A percentile compares a stretch with the other conserved stretches of the same genome.
Conservation (phyloP, 768 basidiomycete species). For the Trametes gibbosa region DNA sequence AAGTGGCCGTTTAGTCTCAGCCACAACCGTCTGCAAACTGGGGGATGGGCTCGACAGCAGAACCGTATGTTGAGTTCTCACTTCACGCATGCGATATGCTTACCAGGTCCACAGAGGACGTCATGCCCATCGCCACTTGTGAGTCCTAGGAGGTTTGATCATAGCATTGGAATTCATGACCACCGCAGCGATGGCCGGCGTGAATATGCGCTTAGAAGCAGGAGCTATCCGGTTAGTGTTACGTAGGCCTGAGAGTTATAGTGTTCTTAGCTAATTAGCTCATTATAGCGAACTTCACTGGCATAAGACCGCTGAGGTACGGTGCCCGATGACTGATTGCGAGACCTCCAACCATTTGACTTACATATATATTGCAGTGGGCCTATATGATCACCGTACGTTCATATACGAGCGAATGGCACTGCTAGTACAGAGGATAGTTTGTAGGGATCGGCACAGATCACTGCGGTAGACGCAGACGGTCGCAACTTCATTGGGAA, state of each 20-base stretch:
- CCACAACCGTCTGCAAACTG: slow-evolving; percentile 54
- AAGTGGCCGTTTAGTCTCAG: slow-evolving; percentile 68
- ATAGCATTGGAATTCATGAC: neutral
- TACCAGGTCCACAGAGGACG: slow-evolving; percentile 26
- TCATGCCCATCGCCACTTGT: slow-evolving; percentile 39
- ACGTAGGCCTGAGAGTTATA: neutral
- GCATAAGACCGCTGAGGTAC: slow-evolving; percentile 30
- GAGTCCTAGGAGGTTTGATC: neutral
- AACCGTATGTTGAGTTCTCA: slow-evolving; percentile 38
- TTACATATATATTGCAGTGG: slow-evolving; percentile 19
- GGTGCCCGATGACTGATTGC: too few relatives aligned
- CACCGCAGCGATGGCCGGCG: slow-evolving; percentile 29
- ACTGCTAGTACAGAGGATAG: neutral
- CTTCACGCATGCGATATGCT: neutral
- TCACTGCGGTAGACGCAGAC: slow-evolving; percentile 44
- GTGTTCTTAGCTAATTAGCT: neutral
- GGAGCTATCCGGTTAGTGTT: slow-evolving; percentile 30
- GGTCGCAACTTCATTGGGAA: slow-evolving; percentile 49
- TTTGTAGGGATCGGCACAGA: slow-evolving; percentile 26
- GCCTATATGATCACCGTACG: slow-evolving; percentile 32
- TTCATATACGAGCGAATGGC: too few relatives aligned
- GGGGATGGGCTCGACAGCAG: slow-evolving; percentile 64
- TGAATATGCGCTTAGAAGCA: slow-evolving; percentile 33
- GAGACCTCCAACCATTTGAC: neutral
- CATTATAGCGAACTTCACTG: slow-evolving; percentile 31